phyloP scores from a whole-genome alignment of 1,139 yeast species.

The Debaryomyces singareniensis region DNA sequence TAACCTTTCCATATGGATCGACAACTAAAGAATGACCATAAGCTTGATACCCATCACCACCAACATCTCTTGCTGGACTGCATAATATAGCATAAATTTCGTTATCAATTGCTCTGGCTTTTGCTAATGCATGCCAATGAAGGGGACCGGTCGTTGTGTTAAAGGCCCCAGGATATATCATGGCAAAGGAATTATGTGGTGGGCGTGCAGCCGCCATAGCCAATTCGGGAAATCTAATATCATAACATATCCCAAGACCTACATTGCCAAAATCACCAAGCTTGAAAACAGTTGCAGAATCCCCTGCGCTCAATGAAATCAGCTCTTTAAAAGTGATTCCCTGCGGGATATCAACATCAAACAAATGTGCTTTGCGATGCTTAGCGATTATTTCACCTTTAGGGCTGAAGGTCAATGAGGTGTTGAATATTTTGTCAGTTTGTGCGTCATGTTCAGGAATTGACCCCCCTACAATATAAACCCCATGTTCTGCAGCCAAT shows the following conservation, averaged over 20 bases:
- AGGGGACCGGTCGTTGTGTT: constrained; percentile 82
- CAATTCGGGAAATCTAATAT: constrained; percentile 77
- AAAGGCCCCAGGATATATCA: constrained; percentile 82
- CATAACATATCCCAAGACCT: constrained; percentile 78
- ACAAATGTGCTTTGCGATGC: constrained; percentile 77
- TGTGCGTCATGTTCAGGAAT: constrained; percentile 14
- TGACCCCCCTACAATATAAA: constrained; percentile 20
- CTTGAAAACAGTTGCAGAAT: constrained; percentile 40
- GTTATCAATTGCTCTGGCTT: constrained; percentile 76
- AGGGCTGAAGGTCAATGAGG: constrained; percentile 34
- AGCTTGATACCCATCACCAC: constrained; percentile 61
- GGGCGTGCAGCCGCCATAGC: constrained; percentile 49
- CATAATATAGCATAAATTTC: constrained; percentile 71
- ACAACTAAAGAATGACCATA: constrained; percentile 74
- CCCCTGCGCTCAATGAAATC: constrained; percentile 71
- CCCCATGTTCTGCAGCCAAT: constrained; percentile 15
- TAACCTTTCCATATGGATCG: constrained; percentile 77
- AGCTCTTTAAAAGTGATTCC: constrained; percentile 68
- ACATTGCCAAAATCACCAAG: constrained; percentile 36
- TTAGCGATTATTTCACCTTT: constrained; percentile 55
- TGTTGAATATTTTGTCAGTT: constrained; percentile 14
- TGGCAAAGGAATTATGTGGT: constrained; percentile 56
- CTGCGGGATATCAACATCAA: constrained; percentile 71
- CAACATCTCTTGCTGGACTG: constrained; percentile 51
- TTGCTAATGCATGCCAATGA: constrained; percentile 75